Evolutionary conservation across 2,329 filamentous ascomycete genomes (phyloP), one percentile per base, ranked within the genome.

Genomic region (Davidsoniella eucalypti): DNA sequence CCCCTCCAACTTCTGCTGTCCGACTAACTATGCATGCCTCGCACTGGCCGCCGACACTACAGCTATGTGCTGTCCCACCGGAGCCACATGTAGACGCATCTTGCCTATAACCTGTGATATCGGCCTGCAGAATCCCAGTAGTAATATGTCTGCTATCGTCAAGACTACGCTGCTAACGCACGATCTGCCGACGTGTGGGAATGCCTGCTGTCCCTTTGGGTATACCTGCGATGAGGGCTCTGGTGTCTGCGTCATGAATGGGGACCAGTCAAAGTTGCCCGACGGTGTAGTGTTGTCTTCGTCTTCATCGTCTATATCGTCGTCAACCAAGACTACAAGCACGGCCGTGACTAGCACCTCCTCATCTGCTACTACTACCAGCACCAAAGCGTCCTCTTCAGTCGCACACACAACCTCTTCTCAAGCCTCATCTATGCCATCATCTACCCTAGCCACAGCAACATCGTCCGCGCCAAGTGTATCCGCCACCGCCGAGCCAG

Each of bases 201-300:
- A 57, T 16, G 62, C 54, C 57, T 88, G 83, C 63, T 88, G 84
- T 60, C 83, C 84, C 0, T 80, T 80, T 61, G 84, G 84, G 2
- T 87, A 81, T 64, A 65, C 67, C 1, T 88, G 84, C 64, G 65
- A 65, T 53, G 44, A 17, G 21, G 45, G 33, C 1, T 44, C 41
- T 23, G 45, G 38, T 40, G 61, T 63, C 46, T 87, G 82, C 57
- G 60, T 67, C 9, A 67, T 65, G 56, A 62, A 78, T 54, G 54
- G 64, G 14, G 70, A 81, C 57, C 73, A 81, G 58, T 61, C 63
- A 7, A 55, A 60, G 29, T n/a, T 56, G 38, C 67, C 66, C 18
- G 65, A 61, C 49, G 60, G 56, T 14, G 37, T 49, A 18, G 55
- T 58, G 2, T 52, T 57, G 45, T 54, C 58, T 4, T 56, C 59